Evolutionary conservation across 495 filamentous ascomycete species (phyloP), one percentile per base, ranked within the genome.

Genomic region (Hypoxylon perforatum): DNA sequence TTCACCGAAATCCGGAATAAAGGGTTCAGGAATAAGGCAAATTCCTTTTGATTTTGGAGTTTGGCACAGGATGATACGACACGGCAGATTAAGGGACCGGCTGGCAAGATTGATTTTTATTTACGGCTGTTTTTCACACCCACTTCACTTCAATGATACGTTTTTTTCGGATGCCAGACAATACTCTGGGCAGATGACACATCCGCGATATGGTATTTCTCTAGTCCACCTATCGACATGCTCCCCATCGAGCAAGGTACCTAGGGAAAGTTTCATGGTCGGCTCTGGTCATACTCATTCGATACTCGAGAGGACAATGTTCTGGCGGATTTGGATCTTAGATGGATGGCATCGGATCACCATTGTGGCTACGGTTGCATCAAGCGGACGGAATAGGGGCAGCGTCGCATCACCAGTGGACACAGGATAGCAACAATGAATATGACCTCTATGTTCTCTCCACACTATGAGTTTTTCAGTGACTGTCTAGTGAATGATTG

Each of bases 331-430:
- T 46, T 17, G 63, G 56, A 23, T 25, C 9, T 28, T 18, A 50
- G 15, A 49, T 63, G 36, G 36, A 61, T 57, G 14, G 51, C 22
- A 57, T 7, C 44, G 18, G n/a, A 19, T 18, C 21, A 50, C 45
- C 22, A n/a, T n/a, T n/a, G n/a, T n/a, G n/a, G n/a, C 57, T 47
- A 61, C 36, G 63, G 39, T 61, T 52, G 57, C 46, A 61, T 67
- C 39, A 19, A n/a, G 35, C 36, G 25, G 57, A 67, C 33, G 38
- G 57, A 15, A 60, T 28, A 44, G 49, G n/a, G n/a, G 19, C 61
- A 61, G 51, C n/a, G 21, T 39, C 15, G 7, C 45, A 39, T 39
- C 36, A 23, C 14, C 22, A 30, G 14, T 36, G 42, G 50, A 52
- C 45, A 38, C 36, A 57, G 9, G 44, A 56, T 51, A 51, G 55